Conservation (phyloP, 2,329 filamentous ascomycete species). For the Aureobasidium namibiae region DNA sequence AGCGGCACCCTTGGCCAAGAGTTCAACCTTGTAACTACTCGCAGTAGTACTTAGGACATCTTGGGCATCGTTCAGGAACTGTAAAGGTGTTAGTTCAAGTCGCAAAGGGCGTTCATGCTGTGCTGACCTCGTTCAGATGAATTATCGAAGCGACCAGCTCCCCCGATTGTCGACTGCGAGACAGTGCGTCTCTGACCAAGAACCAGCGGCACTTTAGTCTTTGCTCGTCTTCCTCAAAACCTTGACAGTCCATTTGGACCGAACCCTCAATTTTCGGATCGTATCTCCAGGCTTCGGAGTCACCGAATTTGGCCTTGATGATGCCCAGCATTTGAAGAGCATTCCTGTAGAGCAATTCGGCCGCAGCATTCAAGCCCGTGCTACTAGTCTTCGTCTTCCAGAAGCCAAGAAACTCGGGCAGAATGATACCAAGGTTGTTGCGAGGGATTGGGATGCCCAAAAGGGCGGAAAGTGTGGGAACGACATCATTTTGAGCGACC, state of each 20-base stretch:
- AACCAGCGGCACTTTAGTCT: conserved; percentile 63
- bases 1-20: conserved; percentile 43
- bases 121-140: not conserved
- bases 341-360: conserved; percentile 67
- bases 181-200: not conserved
- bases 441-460: conserved; percentile 80
- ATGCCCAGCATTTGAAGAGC: conserved; percentile 72
- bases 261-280: not conserved
- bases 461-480: conserved; percentile 77
- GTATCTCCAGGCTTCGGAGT: conserved; percentile 17
- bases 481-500: conserved; percentile 92
- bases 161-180: not conserved
- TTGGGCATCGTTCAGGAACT: conserved; percentile 67
- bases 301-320: conserved; percentile 62
- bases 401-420: conserved; percentile 67
- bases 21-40: conserved; percentile 76
- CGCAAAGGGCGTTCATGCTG: not conserved
- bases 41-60: conserved; percentile 78
- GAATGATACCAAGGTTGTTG: conserved; percentile 85
- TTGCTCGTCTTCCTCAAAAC: conserved; percentile 15
- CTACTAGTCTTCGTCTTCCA: conserved; percentile 45
- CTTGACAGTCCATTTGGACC: conserved; percentile 17
- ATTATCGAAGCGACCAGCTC: not conserved
- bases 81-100: not conserved
- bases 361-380: conserved; percentile 30